Percentiles rank a stretch among this genome's conserved stretches.
Conservation (phyloP, 2,329 filamentous ascomycete species). For the Penicillium sp. region DNA sequence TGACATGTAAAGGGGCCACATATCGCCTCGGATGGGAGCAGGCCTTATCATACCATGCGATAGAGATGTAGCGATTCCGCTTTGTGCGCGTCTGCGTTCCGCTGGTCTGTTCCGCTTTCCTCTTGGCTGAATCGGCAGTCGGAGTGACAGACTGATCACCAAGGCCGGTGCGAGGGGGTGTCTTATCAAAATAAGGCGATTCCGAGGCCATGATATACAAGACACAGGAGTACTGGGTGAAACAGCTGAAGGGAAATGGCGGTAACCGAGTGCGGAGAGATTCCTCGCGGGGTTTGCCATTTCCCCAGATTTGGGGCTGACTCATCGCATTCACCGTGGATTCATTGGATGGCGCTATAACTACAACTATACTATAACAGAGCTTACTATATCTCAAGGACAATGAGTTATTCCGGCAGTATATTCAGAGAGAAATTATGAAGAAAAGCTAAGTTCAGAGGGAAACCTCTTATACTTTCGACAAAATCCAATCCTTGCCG, state of each 20-base stretch:
- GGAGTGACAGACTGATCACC: constrained; percentile 24
- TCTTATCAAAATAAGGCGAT: constrained; percentile 29
- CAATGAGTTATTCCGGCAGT: neutral
- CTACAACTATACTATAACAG: neutral
- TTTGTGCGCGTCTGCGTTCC: constrained; percentile 54
- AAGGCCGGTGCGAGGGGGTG: constrained; percentile 20
- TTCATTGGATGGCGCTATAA: constrained; percentile 11
- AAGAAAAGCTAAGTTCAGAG: too few species aligned
- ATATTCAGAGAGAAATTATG: neutral
- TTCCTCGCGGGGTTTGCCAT: constrained; percentile 35
- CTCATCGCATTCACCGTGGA: constrained; percentile 13
- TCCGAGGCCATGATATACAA: constrained; percentile 31
- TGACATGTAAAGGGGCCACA: neutral
- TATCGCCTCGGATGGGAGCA: constrained; percentile 10
- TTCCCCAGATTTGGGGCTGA: constrained; percentile 31
- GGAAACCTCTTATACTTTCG: neutral
- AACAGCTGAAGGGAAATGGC: constrained; percentile 11
- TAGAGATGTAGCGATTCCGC: constrained; percentile 64
- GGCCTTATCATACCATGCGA: constrained; percentile 53
- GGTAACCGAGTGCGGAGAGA: constrained; percentile 32
- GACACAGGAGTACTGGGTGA: constrained; percentile 3
- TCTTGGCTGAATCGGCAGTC: constrained; percentile 33
- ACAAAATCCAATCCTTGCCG: constrained; percentile 14
- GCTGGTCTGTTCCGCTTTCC: constrained; percentile 42
- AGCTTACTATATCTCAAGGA: neutral